Evolutionary conservation across 257 asterid genomes (phyloP), one percentile per base, ranked within the genome.

Genomic region (Verbascum thapsus): DNA sequence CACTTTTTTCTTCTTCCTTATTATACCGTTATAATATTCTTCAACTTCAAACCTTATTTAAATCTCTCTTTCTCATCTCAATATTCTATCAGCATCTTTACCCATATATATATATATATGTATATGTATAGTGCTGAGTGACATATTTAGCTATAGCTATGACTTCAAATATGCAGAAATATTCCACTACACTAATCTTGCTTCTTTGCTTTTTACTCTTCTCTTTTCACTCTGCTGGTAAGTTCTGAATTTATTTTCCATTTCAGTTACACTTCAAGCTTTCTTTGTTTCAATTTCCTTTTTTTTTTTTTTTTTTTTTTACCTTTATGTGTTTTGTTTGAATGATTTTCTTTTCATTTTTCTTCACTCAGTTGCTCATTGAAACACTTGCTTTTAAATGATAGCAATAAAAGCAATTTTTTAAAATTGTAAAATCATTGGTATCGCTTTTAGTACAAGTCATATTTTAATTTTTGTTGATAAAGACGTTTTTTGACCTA

Each of bases 161-260:
- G 74, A 61, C 66, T 41, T 52, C 74, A 30, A 42, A 4, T 50
- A 13, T 70, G 58, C 63, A 16, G 10, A 42, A 49, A 22, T 9
- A 42, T 52, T 62, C 59, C 18, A 51, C 60, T 2, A 37, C 55
- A 6, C 0, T 53, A 43, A 58, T 71, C 65, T 67, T 64, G 42
- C 48, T 59, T 12, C 63, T 69, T 40, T 58, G 53, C 15, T 41
- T 61, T 49, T 54, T 43, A 60, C 52, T 69, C 7, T 61, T 60
- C n/a, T 69, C 62, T 5, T 71, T 63, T 41, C 48, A 70, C 73
- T 48, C 69, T 16, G 77, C 80, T 55, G 49, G 80, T 78, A 41
- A 74, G 80, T 71, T n/a, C 42, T 0, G 7, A 3, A 7, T 34
- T 9, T n/a, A n/a, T n/a, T 39, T 42, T 19, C 11, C 9, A 3